Base-by-base conservation (phyloP, 139 green algal species). In the Chlorokybus atmophyticus region DNA sequence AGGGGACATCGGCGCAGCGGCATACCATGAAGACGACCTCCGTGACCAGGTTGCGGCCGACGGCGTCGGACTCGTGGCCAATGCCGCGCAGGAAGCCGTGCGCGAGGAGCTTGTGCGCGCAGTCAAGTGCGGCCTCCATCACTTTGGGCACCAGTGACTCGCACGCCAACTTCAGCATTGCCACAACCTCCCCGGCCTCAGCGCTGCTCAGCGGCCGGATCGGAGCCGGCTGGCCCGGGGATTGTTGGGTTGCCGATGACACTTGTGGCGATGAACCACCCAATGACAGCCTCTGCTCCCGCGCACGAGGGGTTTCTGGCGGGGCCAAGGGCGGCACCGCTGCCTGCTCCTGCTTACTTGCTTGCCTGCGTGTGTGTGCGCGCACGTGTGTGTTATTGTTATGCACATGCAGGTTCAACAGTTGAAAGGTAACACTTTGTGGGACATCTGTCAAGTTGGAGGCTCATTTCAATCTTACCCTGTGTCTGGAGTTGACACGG, bases 31-130 rank as follows among this genome's bases (percentile, higher is more conserved):
- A 47, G 49, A 70, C 57, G 0, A 70, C 24, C 27, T 67, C 42
- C 1, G 57, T 69, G 28, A 41, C 26, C 27, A 65, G 6, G 19
- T 32, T 24, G 29, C 61, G 29, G 40, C 67, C 67, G 25, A 26
- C 25, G 6, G 55, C 62, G 2, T 40, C 62, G 24, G 66, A 55
- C 47, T 60, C 23, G 14, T 56, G 55, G 3, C 29, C 63, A 23
- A 59, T 40, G n/a, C 62, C 62, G 23, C 67, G 55, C 41, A 70
- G 48, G 24, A 67, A 56, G 10, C 62, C 62, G 30, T 70, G 67
- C 19, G 62, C 60, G 30, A 70, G 66, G 40, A 70, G 51, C 59
- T 70, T 70, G 50, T 70, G 62, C 30, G 67, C 24, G 40, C 62
- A 70, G 40, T 70, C 62, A 14, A 70, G 62, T 4, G 62, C 62